Conservation (phyloP, 805 yeast genomes). For the Peterozyma xylosa region DNA sequence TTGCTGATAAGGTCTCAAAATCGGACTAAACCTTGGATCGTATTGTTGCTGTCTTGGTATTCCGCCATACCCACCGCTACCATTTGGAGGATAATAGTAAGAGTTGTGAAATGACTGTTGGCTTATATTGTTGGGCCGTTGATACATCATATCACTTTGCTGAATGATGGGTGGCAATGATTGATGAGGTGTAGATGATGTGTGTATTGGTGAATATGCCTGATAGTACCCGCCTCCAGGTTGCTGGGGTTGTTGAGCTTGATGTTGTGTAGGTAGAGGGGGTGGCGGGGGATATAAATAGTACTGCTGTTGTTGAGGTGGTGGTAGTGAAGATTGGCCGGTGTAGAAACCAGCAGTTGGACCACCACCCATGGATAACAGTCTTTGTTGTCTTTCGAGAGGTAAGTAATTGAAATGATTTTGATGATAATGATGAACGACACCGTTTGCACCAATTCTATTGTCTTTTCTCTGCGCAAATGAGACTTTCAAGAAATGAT, state of each 20-base stretch:
- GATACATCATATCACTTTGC: no score
- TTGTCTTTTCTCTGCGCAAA: constrained; percentile 72
- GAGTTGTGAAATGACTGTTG: no score
- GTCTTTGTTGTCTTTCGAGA: background rate
- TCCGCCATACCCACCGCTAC: no score
- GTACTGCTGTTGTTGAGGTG: background rate
- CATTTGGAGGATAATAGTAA: no score
- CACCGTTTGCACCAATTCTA: constrained; percentile 26
- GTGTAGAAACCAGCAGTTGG: background rate
- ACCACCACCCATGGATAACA: background rate
- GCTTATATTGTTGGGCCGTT: no score
- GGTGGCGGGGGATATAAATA: constrained; percentile 1
- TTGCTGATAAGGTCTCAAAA: no score
- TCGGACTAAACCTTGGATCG: no score
- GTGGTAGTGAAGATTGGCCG: background rate
- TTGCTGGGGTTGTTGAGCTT: constrained; percentile 5
- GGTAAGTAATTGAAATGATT: constrained; percentile 16
- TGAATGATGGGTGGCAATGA: no score
- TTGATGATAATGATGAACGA: constrained; percentile 25
- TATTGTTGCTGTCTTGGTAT: no score
- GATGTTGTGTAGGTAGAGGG: constrained; percentile 7
- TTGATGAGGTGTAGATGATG: constrained; percentile 1
- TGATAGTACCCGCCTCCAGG: background rate
- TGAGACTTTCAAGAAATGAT: constrained; percentile 55
- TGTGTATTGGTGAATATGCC: background rate